Evolutionary conservation across 371 early-diverging fungal genomes (phyloP).

Genomic region (Saksenaea oblongispora): DNA sequence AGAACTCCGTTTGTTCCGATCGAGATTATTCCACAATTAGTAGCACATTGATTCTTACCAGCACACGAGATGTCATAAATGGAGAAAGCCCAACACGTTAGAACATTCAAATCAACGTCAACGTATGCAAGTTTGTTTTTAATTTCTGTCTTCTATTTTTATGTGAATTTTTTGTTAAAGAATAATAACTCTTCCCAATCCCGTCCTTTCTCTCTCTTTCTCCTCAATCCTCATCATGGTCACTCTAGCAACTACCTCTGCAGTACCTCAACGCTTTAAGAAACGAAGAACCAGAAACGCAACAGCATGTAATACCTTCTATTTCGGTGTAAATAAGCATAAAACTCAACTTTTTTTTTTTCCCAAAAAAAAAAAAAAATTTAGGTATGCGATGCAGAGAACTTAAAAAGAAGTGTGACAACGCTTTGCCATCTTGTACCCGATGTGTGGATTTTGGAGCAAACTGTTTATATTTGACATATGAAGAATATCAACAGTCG

Average conservation of each 20-base stretch:
- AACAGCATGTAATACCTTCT: conserved; percentile 5
- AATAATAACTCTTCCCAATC: not conserved
- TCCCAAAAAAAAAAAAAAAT: not conserved
- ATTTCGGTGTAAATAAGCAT: no score
- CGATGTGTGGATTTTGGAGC: conserved; percentile 8
- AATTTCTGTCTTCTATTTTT: conserved; percentile 3
- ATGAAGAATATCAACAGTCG: conserved; percentile 9
- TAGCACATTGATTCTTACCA: not conserved
- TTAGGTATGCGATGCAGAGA: conserved; percentile 9
- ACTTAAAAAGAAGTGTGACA: conserved; percentile 7
- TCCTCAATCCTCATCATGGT: not conserved
- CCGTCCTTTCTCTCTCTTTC: not conserved
- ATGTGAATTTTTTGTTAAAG: not conserved
- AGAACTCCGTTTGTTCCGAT: not conserved
- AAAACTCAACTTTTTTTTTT: not conserved
- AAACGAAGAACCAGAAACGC: conserved; percentile 4
- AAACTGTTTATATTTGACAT: conserved; percentile 4
- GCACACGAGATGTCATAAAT: not conserved
- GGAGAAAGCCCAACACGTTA: not conserved
- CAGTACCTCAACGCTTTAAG: not conserved
- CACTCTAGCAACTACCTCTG: not conserved
- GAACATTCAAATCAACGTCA: conserved; percentile 1
- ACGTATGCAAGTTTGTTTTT: conserved; percentile 5
- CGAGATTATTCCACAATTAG: not conserved
- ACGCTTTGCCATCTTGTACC: conserved; percentile 5